Evolutionary conservation across 2,329 filamentous ascomycete genomes (phyloP), one percentile per base, ranked within the genome.

Genomic region (Fusarium sp.): DNA sequence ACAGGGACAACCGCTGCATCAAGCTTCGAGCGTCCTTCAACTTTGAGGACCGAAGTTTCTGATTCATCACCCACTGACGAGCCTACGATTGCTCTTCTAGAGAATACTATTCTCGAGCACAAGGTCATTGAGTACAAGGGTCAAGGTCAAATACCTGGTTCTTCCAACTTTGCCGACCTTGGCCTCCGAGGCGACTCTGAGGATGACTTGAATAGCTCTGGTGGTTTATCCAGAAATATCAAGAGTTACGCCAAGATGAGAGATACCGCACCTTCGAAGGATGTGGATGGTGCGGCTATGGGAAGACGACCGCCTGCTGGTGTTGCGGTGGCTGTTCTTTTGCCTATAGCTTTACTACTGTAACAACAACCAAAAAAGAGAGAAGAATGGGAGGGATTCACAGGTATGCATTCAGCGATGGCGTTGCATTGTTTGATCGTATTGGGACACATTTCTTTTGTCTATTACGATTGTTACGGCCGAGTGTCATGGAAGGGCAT

Each of bases 91-190:
- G 44, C 16, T 8, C 68, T 30, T 30, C 60, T 71, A 3, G 60
- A 71, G 27, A 69, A 71, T 3, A 71, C 68, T 16, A n/a, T 58
- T 37, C 42, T 71, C 20, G 40, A 71, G n/a, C 59, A 62, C 41
- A 69, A 71, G 45, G 69, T 25, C 22, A 59, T 64, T 8, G 24
- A 69, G 12, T 64, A 65, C 41, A 34, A 57, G 3, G 59, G 44
- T 7, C 14, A 69, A 10, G 40, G 44, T 16, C 14, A 61, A 12
- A 24, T 18, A 20, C 25, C 32, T 16, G 52, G n/a, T 20, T 32
- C 52, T 20, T n/a, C 67, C 22, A 37, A 70, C 18, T 67, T 60
- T 68, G 30, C 37, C 44, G 51, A 45, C 32, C 45, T 69, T 52
- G 52, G 45, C 12, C 34, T 70, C 8, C 34, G 20, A 8, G 40